Evolutionary conservation across 2,329 filamentous ascomycete species (phyloP).

Genomic region (Graphium sp.): DNA sequence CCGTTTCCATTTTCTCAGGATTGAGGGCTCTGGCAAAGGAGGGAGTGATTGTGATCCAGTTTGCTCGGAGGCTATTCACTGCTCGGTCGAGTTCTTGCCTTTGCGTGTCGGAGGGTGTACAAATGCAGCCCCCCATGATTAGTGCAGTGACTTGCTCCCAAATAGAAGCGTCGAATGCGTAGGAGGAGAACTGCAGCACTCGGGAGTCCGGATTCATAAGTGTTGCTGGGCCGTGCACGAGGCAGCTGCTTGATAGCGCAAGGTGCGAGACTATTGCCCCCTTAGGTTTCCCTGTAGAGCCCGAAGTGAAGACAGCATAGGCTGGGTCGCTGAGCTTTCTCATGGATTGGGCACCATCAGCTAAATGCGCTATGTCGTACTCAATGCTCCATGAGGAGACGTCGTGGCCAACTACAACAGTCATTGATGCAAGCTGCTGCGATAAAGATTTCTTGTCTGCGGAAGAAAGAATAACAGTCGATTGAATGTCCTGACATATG

Average conservation of each 20-base stretch:
- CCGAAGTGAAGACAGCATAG: slow-evolving; percentile 7
- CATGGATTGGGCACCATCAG: too few relatives aligned
- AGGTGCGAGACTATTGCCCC: slow-evolving; percentile 7
- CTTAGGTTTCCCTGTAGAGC: slow-evolving; percentile 7
- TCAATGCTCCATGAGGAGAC: too few relatives aligned
- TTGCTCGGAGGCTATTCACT: too few relatives aligned
- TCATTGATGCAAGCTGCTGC: slow-evolving; percentile 4
- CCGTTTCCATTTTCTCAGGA: too few relatives aligned
- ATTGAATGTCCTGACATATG: slow-evolving; percentile 7
- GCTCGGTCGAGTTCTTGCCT: too few relatives aligned
- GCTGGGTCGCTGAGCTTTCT: too few relatives aligned
- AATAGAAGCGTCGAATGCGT: slow-evolving; percentile 9
- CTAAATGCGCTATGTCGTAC: too few relatives aligned
- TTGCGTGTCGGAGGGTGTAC: slow-evolving; percentile 6
- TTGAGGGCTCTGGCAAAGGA: too few relatives aligned
- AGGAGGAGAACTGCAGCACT: slow-evolving; percentile 7
- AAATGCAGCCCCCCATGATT: slow-evolving; percentile 7
- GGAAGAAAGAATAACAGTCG: slow-evolving; percentile 1
- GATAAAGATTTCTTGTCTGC: background rate
- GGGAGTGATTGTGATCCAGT: too few relatives aligned
- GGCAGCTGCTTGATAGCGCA: background rate
- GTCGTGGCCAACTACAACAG: slow-evolving; percentile 1
- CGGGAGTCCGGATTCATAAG: background rate
- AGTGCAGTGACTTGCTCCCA: slow-evolving; percentile 7
- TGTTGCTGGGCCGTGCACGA: too few relatives aligned